Conservation (phyloP, 176 grass and related monocot genomes). For the Ampelocalamus luodianensis region DNA sequence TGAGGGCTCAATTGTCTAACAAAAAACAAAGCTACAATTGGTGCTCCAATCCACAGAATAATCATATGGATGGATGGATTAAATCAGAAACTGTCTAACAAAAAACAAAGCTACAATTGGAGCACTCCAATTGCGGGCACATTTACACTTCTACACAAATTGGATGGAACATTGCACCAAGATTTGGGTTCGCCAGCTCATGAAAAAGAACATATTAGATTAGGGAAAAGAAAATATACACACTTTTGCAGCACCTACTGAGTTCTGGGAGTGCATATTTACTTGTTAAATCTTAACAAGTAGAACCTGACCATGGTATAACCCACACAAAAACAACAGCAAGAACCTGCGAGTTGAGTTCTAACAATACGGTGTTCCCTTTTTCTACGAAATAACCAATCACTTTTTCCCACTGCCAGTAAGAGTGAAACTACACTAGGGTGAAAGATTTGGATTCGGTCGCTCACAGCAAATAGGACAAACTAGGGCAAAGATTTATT, state of each 20-base stretch:
- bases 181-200: not conserved
- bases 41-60: not conserved
- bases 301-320: not conserved
- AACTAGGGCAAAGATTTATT: not conserved
- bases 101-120: not conserved
- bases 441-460: constrained; percentile 2
- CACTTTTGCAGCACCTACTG: not conserved
- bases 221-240: not conserved
- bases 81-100: not conserved
- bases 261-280: not conserved
- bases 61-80: not conserved
- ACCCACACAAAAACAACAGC: not conserved
- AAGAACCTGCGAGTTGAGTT: not conserved
- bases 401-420: not conserved
- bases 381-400: not conserved
- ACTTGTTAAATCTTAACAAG: not conserved
- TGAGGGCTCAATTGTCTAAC: too few relatives aligned
- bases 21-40: too few relatives aligned
- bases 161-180: not conserved
- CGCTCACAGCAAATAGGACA: not conserved
- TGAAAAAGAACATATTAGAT: not conserved
- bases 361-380: not conserved
- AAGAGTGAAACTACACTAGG: not conserved
- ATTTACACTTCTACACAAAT: not conserved
- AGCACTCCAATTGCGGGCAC: not conserved